These are phyloP conservation scores for Selaginella tamariscina DNA, from an alignment of 75 land plant genomes.

Conservation along the genomic window DNA sequence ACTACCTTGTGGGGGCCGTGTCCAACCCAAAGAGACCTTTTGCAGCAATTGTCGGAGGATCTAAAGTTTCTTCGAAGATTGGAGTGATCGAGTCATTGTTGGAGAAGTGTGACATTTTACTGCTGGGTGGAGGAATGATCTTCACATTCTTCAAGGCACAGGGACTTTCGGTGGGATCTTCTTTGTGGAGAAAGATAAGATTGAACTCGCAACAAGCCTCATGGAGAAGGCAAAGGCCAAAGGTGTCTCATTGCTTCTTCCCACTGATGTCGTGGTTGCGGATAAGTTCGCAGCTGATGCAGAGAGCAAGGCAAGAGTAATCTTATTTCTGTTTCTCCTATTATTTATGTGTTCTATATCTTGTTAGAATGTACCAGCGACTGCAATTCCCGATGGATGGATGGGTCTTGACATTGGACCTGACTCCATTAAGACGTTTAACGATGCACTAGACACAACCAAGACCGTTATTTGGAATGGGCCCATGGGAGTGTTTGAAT, in stretches of 20 bases:
- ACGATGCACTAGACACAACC: slow-evolving; percentile 62
- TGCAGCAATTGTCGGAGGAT: slow-evolving; percentile 88
- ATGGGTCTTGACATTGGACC: slow-evolving; percentile 91
- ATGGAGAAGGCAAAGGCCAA: slow-evolving; percentile 46
- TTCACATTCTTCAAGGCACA: slow-evolving; percentile 71
- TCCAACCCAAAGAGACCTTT: slow-evolving; percentile 67
- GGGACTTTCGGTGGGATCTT: slow-evolving; percentile 45
- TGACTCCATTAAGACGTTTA: slow-evolving; percentile 62
- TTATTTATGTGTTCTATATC: neutral
- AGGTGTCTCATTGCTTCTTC: slow-evolving; percentile 48
- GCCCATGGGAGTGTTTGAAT: slow-evolving; percentile 85
- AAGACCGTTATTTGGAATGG: slow-evolving; percentile 87
- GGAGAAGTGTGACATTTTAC: slow-evolving; percentile 41
- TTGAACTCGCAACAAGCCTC: slow-evolving; percentile 48
- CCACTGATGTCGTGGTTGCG: slow-evolving; percentile 57
- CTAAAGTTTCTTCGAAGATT: slow-evolving; percentile 80
- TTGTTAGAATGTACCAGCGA: slow-evolving; percentile 43
- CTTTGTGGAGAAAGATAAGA: slow-evolving; percentile 64
- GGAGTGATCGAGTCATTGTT: slow-evolving; percentile 77
- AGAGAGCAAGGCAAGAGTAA: slow-evolving; percentile 39
- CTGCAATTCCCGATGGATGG: slow-evolving; percentile 71
- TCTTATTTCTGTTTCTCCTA: neutral
- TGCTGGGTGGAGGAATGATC: slow-evolving; percentile 67
- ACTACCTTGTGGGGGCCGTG: slow-evolving; percentile 70
- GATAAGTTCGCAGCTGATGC: slow-evolving; percentile 71